Percentiles rank a stretch among this genome's conserved stretches.
phyloP scores from a whole-genome alignment of 768 basidiomycete species.

The Leccinum obscurum region DNA sequence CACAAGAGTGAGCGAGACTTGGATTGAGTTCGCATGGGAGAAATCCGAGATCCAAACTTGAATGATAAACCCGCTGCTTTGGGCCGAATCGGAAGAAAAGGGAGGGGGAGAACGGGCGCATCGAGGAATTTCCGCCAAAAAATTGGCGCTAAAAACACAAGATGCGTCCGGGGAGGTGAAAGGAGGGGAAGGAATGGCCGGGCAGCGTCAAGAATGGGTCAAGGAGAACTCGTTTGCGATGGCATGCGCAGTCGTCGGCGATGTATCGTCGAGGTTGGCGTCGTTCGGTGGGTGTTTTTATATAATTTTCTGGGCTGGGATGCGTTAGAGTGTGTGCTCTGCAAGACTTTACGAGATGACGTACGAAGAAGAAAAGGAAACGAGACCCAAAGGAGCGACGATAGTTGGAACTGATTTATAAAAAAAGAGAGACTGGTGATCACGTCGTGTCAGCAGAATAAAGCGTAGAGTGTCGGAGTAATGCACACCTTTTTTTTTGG shows the following conservation, averaged over 20 bases:
- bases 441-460: neutral
- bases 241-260: neutral
- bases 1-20: neutral
- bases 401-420: neutral
- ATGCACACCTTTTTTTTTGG: neutral
- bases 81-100: neutral
- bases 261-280: neutral
- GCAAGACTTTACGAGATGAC: neutral
- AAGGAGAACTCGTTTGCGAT: neutral
- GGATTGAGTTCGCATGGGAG: neutral
- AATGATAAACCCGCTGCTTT: neutral
- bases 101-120: slow-evolving; percentile 7
- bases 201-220: neutral
- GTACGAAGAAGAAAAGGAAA: neutral
- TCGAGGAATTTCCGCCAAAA: slow-evolving; percentile 8
- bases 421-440: neutral
- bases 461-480: too few species aligned
- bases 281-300: slow-evolving; percentile 6
- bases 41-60: neutral
- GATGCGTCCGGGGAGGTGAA: slow-evolving; percentile 2
- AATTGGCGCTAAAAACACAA: slow-evolving; percentile 5
- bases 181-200: neutral
- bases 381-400: slow-evolving; percentile 1
- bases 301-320: neutral
- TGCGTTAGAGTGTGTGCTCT: neutral